phyloP scores from a whole-genome alignment of 306 rosid species.

The Canavalia gladiata region DNA sequence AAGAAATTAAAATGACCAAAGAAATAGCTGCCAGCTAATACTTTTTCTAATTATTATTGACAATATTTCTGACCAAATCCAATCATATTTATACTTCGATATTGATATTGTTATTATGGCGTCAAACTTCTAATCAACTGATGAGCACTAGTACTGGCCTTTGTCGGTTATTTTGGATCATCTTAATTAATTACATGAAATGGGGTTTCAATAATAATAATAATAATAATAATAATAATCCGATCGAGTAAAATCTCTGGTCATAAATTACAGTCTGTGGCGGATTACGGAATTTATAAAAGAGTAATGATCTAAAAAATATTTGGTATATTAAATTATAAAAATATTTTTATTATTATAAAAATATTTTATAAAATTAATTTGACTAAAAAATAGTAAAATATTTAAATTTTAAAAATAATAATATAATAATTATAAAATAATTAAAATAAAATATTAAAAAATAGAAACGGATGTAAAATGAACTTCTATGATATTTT shows the following conservation, averaged over 20 bases:
- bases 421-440: too few species aligned
- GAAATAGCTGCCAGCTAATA: constrained; percentile 39
- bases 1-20: constrained; percentile 5
- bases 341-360: too few species aligned
- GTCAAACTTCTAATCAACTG: not conserved
- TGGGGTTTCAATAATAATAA: not conserved
- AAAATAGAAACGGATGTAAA: too few species aligned
- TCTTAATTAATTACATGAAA: not conserved
- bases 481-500: too few species aligned
- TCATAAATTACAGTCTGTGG: not conserved
- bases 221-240: not conserved
- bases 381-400: too few species aligned
- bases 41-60: constrained; percentile 1
- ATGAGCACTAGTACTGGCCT: not conserved
- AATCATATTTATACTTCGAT: not conserved
- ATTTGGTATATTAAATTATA: too few species aligned
- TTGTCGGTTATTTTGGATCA: not conserved
- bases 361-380: too few species aligned
- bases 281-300: not conserved
- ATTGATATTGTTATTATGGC: not conserved
- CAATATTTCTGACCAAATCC: not conserved
- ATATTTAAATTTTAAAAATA: too few species aligned
- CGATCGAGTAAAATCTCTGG: not conserved
- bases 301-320: too few species aligned
- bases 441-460: too few species aligned